Evolutionary conservation across 805 yeast genomes (phyloP), one percentile per base, ranked within the genome.

Genomic region (Zygosaccharomyces rouxii): DNA sequence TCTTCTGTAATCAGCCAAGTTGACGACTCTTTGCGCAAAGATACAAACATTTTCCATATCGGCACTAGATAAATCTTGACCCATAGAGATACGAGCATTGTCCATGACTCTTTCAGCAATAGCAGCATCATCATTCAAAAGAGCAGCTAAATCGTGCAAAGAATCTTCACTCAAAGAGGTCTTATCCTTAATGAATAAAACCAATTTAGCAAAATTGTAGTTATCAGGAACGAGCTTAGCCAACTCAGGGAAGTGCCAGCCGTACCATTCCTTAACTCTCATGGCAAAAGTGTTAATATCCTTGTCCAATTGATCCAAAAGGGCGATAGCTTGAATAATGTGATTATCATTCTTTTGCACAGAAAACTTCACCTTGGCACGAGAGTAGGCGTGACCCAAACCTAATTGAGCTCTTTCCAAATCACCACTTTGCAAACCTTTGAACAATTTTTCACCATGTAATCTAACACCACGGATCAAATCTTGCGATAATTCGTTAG

Each of bases 261-360:
- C 95, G 74, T 89, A 89, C 97, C 97, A 89, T 74, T 89, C 97
- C 76, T 89, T 88, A 58, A 86, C 94, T 73, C 97, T 83, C 97
- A 89, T 89, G 51, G 97, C 84, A 70, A 87, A 94, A 52, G 97
- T 90, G 78, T 94, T 94, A 72, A 94, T 86, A 70, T 94, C 99
- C 76, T 95, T 95, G 75, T 94, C 99, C 64, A 94, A 83, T 74
- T 94, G 97, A 69, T 95, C 99, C 64, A 94, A 80, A 60, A 92
- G 78, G 44, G 99, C 97, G 75, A 94, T 94, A 46, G 99, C 97
- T 78, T 94, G 99, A 69, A 94, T 94, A 68, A 94, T 94, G 73
- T 94, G 99, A 79, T 94, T 94, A 73, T 94, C 99, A 71, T 94
- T 94, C 80, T 94, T 94, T 74, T 90, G 97, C 49, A 95, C 98